Evolutionary conservation across 805 yeast genomes (phyloP).

Genomic region (Zygotorulaspora chibaensis): DNA sequence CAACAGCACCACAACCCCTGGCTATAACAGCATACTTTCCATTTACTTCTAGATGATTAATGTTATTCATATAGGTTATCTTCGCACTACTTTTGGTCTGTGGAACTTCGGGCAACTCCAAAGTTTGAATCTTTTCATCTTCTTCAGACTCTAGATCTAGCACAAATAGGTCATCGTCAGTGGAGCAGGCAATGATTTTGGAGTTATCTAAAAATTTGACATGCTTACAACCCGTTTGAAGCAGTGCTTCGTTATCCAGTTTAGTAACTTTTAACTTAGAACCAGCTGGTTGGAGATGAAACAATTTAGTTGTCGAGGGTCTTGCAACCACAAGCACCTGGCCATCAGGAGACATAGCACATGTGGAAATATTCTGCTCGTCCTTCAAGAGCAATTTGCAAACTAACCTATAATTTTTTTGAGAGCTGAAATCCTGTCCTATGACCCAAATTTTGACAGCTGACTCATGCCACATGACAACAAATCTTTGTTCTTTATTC

Average conservation of each 20-base stretch:
- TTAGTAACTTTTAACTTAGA: conserved; percentile 47
- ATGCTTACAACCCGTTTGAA: conserved; percentile 52
- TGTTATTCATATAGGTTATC: conserved; percentile 46
- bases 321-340: conserved; percentile 69
- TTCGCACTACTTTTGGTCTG: conserved; percentile 30
- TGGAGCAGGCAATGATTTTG: conserved; percentile 48
- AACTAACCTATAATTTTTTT: conserved; percentile 45
- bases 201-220: conserved; percentile 46
- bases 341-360: conserved; percentile 62
- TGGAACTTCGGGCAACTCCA: conserved; percentile 40
- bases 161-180: conserved; percentile 56
- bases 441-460: conserved; percentile 76
- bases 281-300: conserved; percentile 47
- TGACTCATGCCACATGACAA: conserved; percentile 80
- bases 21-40: conserved; percentile 53
- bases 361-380: conserved; percentile 74
- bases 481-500: conserved; percentile 44
- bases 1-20: conserved; percentile 63
- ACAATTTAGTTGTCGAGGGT: conserved; percentile 61
- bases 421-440: conserved; percentile 30
- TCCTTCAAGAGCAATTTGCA: conserved; percentile 63
- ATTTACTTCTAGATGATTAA: conserved; percentile 50
- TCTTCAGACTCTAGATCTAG: conserved; percentile 41
- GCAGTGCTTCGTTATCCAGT: conserved; percentile 39
- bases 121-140: conserved; percentile 37